phyloP scores from a whole-genome alignment of 371 early-diverging fungal species.

The Mucor circinelloides region DNA sequence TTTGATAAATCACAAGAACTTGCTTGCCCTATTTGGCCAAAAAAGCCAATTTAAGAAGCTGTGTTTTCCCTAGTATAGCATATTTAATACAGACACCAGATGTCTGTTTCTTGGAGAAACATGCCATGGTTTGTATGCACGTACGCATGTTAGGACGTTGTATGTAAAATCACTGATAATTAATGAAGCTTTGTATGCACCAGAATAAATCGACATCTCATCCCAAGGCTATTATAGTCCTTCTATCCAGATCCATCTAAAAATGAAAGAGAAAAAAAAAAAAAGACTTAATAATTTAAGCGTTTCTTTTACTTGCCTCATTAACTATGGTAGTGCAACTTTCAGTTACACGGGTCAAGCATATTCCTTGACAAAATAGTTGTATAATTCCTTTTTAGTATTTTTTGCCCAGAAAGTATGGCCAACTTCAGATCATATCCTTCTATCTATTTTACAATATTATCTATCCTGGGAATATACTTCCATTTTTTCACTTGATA shows the following conservation, averaged over 20 bases:
- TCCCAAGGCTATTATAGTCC: not conserved
- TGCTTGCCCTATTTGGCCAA: conserved; percentile 15
- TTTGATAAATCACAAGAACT: conserved; percentile 1
- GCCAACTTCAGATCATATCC: not conserved
- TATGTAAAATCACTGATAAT: not conserved
- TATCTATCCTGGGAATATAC: not conserved
- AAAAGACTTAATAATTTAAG: not conserved
- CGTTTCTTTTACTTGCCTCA: not conserved
- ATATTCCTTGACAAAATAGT: conserved; percentile 6
- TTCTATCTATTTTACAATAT: not conserved
- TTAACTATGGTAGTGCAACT: not conserved
- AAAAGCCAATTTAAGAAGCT: conserved; percentile 21
- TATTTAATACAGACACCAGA: not conserved
- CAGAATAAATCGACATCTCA: not conserved
- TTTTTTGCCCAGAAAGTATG: not conserved
- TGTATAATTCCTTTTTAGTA: conserved; percentile 17
- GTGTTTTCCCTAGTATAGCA: not conserved
- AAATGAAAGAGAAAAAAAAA: not conserved
- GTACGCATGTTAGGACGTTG: not conserved
- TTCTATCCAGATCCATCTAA: not conserved
- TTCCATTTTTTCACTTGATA: not conserved
- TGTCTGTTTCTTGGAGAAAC: not conserved
- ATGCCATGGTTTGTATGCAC: not conserved
- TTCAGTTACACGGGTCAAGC: not conserved
- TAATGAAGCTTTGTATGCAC: not conserved